Evolutionary conservation across 2,329 filamentous ascomycete genomes (phyloP), one percentile per base, ranked within the genome.

Genomic region (Plectosphaerella cucumerina): DNA sequence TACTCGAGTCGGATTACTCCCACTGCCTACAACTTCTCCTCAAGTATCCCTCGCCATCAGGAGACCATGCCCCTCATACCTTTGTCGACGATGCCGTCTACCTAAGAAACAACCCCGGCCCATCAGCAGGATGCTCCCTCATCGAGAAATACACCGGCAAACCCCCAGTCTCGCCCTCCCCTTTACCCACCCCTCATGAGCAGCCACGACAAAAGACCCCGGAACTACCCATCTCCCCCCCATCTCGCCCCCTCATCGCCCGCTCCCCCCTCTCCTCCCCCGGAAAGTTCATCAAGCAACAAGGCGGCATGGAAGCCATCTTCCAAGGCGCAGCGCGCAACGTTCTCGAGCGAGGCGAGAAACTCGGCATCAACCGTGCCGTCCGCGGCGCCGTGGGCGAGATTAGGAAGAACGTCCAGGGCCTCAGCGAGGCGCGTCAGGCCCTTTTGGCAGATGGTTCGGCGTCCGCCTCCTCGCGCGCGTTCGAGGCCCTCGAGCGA

Each of bases 81-180:
- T 90, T 97, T 59, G 88, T 96, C 44, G 82, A 90, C 52, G 94
- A 99, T 68, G 94, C 91, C 1, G 67, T 94, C 3, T 90, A 87
- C 61, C 75, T 95, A 3, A 77, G 77, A 42, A 75, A 84, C 39
- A 85, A 92, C 61, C 76, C 88, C 33, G 78, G 79, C 52, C 62
- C 73, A 2, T 70, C 78, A 14, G 86, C 87, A 5, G 87, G 86
- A 11, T 75, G 78, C 18, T 72, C 79, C 9, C 74, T 93, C 17
- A 84, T 93, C 20, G 71, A 77, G 55, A 90, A 90, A 57, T 90
- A 93, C 63, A 87, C 86, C 1, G 78, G 80, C 10, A 81, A 67
- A 52, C 59, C 72, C 51, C 82, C 82, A 3, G 58, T 64, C 3
- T 52, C 66, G 14, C 52, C 56, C 33, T 47, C 47, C 48, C 54